Base-by-base conservation (phyloP, 805 yeast genomes). In the Metschnikowia gelsemii region DNA sequence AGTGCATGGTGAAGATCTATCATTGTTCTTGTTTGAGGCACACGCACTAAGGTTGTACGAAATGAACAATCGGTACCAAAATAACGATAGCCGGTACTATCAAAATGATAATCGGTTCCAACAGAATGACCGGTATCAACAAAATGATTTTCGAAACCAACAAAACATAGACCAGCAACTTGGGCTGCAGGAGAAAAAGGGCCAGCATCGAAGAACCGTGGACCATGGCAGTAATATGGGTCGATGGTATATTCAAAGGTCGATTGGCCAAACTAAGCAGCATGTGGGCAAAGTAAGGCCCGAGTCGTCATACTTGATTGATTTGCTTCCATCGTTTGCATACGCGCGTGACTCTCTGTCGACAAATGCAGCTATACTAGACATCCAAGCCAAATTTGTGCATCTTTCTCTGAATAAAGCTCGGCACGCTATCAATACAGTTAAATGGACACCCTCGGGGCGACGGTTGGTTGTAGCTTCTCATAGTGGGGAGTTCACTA, bases 381-480 rank as follows among this genome's bases (percentile, higher is more conserved):
- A 89, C 56, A 60, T 82, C 8, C 80, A 82, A 36, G 76, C 87
- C 20, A 89, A 89, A 56, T 89, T 91, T 61, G 93, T 88, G 3
- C 98, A 91, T 66, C 75, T 90, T 35, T 82, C 95, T 44, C 82
- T 93, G 14, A 93, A 91, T 66, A 93, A 93, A 63, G 87, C 89
- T 8, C 83, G 85, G 56, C 96, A 91, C 66, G 87, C 95, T 2
- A 87, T 90, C 38, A 86, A 87, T 54, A 82, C 90, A 2, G 82
- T 87, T n/a, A 80, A 78, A 59, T 91, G 97, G 96, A 93, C 99
- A 0, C 98, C 98, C 0, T 97, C 89, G 53, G 98, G 96, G 0
- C 73, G 97, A 52, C 70, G 99, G 52, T 69, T 93, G 37, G 72
- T 93, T 20, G 96, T 95, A 5, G 95, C 96, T 0, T 80, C 91